Base-by-base conservation (phyloP, 768 basidiomycete genomes). In the Terana coerulea region DNA sequence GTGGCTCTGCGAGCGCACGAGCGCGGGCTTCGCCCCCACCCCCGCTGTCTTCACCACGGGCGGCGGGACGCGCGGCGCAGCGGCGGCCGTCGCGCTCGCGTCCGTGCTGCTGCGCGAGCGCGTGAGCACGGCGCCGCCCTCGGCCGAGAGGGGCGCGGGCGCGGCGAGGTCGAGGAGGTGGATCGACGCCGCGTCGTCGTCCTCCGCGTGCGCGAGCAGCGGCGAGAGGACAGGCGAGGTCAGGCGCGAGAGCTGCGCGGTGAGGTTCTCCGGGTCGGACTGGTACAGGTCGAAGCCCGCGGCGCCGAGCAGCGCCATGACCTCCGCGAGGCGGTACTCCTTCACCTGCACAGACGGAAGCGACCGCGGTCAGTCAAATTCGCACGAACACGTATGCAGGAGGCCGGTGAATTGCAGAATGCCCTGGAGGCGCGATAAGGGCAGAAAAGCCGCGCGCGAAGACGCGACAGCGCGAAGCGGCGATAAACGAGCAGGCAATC, bases 201-300 rank as follows among this genome's bases (percentile, higher is more conserved):
- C 64, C 28, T 59, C 61, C 11, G 30, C 45, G 1, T 53, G 36
- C 12, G 33, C 24, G 6, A 35, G 34, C 12, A 55, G 39, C 6
- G 64, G 64, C 6, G 62, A 62, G 19, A 62, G 47, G 34, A 60
- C 15, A 9, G 64, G 64, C 8, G 64, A 64, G 5, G 61, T 51
- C 46, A 64, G 60, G 15, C 62, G 55, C 21, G 64, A 64, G 10
- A 63, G 43, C 49, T 63, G 64, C 0, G 62, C 59, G 3, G 61
- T 62, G 26, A 66, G 58, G 54, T 64, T 57, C 8, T 52, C 53
- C 8, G 58, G 60, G 47, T 64, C 64, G 24, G 61, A 59, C 3
- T 63, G 55, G 54, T 68, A 86, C 14, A 86, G 69, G 61, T 85
- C 77, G 59, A 87, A 88, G 6, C 87, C 87, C 22, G 82, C 77